A percentile compares a stretch with the other conserved stretches of the same genome.
Conservation (phyloP, 164 flowering plant genomes). For the Stephania yunnanensis region DNA sequence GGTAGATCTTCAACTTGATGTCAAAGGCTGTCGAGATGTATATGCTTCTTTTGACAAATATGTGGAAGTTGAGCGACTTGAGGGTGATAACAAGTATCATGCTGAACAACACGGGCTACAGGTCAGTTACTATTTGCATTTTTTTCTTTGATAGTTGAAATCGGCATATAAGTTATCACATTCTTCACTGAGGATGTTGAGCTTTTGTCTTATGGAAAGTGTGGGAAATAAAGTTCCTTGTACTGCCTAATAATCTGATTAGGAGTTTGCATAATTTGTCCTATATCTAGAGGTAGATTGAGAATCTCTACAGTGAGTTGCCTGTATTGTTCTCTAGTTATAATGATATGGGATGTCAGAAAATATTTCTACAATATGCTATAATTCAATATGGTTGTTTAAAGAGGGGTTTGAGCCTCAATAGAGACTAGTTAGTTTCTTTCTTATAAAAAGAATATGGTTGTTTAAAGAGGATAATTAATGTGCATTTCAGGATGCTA, state of each 20-base stretch:
- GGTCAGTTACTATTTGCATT: slow-evolving; percentile 27
- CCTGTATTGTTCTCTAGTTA: background rate
- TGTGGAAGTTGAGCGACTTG: slow-evolving; percentile 67
- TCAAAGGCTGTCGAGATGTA: slow-evolving; percentile 68
- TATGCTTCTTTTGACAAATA: slow-evolving; percentile 76
- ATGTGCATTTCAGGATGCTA: slow-evolving; percentile 55
- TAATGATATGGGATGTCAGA: background rate
- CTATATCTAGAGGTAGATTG: background rate
- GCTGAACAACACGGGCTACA: slow-evolving; percentile 63
- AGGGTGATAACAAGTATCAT: slow-evolving; percentile 66
- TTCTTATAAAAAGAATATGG: background rate
- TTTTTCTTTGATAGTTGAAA: background rate
- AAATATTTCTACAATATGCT: background rate
- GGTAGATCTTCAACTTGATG: slow-evolving; percentile 66
- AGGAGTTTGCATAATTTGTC: background rate
- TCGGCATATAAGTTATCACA: background rate
- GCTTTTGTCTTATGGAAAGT: background rate
- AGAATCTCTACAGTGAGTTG: background rate
- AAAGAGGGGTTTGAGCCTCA: no score
- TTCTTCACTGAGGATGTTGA: background rate
- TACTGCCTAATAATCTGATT: background rate
- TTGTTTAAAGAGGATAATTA: background rate
- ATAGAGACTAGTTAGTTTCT: no score
- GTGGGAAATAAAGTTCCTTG: background rate
- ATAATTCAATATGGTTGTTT: background rate